A percentile compares a stretch with the other conserved stretches of the same genome.
These are phyloP conservation scores for Leccinum insolens DNA, from an alignment of 1,284 basidiomycete genomes.

Conservation along the genomic window DNA sequence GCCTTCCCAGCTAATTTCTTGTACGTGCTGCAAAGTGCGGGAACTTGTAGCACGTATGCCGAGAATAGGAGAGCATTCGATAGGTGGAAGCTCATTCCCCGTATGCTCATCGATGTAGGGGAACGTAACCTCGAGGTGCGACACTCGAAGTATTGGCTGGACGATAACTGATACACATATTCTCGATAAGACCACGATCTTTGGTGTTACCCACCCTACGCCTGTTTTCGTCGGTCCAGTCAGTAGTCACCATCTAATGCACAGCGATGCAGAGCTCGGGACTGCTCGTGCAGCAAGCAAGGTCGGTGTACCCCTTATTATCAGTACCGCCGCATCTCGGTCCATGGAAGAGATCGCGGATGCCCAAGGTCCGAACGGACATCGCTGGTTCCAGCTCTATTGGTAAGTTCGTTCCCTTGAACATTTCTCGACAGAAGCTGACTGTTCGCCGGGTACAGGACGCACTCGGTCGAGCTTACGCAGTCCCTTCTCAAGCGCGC, in stretches of 20 bases:
- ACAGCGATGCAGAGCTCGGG: conserved; percentile 69
- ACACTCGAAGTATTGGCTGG: neutral
- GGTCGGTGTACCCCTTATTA: conserved; percentile 67
- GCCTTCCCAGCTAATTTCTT: conserved; percentile 53
- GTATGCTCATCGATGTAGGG: conserved; percentile 76
- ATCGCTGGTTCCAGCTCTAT: conserved; percentile 84
- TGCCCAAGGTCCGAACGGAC: conserved; percentile 57
- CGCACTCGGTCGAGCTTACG: conserved; percentile 61
- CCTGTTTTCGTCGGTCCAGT: conserved; percentile 76
- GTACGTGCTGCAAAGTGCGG: conserved; percentile 67
- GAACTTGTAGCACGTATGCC: conserved; percentile 55
- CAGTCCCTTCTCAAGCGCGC: conserved; percentile 66
- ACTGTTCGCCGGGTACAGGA: conserved; percentile 42
- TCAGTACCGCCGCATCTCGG: conserved; percentile 72
- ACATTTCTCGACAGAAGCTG: neutral
- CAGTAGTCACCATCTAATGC: conserved; percentile 73
- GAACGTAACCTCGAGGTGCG: conserved; percentile 61
- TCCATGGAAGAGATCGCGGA: conserved; percentile 75
- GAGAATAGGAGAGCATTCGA: conserved; percentile 61
- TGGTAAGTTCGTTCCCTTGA: conserved; percentile 43
- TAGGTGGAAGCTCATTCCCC: conserved; percentile 69
- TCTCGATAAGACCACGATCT: conserved; percentile 57
- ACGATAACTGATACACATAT: neutral
- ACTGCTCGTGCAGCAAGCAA: conserved; percentile 66
- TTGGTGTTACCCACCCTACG: conserved; percentile 65